Base-by-base conservation (phyloP, 106 monocot genomes). In the Dendrobium huoshanense region DNA sequence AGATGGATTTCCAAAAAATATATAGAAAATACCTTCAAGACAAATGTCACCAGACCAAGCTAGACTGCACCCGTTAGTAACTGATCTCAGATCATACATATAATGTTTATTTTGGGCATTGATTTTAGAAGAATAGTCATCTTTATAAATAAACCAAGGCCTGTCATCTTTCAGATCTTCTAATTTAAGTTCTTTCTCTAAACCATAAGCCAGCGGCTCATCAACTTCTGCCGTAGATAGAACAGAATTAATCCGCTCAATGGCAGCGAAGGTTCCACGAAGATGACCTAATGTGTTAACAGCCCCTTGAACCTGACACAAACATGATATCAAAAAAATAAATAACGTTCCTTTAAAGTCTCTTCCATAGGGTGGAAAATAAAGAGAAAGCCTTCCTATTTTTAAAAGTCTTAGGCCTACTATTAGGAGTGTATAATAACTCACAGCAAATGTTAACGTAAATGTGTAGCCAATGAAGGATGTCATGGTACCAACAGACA, bases 381-480 rank as follows among this genome's bases (percentile, higher is more conserved):
- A 59, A 59, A 2, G 20, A 59, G 59, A 59, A 59, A 59, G n/a
- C 64, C 9, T 64, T 24, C 64, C 64, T 65, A 65, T 65, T 65
- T 65, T 65, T 25, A 65, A 25, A 51, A 65, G 22, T 25, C 64
- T 9, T 65, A 65, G n/a, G 64, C 64, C 0, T 65, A 22, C 64
- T 65, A 8, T 65, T 65, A 65, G 25, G n/a, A 51, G 64, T 25
- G 15, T 9, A 65, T 15, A 22, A 45, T 2, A 59, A 86, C 93
- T 99, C 84, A 99, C 95, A 73, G 98, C 94, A 87, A 99, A 99
- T 40, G 98, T 99, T 80, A 99, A 83, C 45, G 98, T 99, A 75
- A 99, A 99, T 24, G 98, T 99, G 85, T 95, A 99, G 55, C 98
- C 98, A 87, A 99, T 93, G 78, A 99, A 99, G 64, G 98, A 91